Base-by-base conservation (phyloP, 2,329 filamentous ascomycete genomes). In the Nemania abortiva region DNA sequence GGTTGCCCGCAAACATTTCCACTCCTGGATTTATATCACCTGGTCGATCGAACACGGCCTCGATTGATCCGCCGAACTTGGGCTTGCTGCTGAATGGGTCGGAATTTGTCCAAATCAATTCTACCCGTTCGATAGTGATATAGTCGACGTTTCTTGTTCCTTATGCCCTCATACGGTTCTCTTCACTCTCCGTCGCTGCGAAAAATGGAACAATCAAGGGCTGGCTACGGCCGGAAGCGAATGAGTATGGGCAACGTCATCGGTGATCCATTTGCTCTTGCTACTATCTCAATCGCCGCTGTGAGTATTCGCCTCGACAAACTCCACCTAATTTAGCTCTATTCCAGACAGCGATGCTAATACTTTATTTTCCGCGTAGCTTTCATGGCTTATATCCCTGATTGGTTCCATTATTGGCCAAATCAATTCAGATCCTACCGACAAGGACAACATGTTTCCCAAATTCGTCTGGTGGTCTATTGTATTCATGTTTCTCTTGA, bases 341-440 rank as follows among this genome's bases (percentile, higher is more conserved):
- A 47, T 24, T 29, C 11, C 15, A 2, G 31, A 45, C 24, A 24
- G 6, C 11, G 4, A 31, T 22, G 34, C 62, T 70, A 61, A 66
- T 54, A n/a, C 29, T 65, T 65, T 53, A 31, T 69, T 69, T 71
- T 74, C 68, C 72, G 53, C 72, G 74, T 79, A 98, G 95, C 90
- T 97, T 72, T 95, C 95, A 68, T 99, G 96, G 96, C 82, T 97
- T 74, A 97, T 99, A 77, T 90, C 94, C 54, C 97, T 98, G 80
- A 88, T 98, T 77, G 87, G 91, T 72, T 95, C 93, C 69, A 91
- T 97, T 78, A 89, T 98, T 75, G 90, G 91, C 49, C 85, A 88
- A 66, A 77, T 88, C 50, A 81, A 87, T 67, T 83, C 81, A 60
- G 82, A 81, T 63, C 78, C 79, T 49, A 81, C 79, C 60, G 78